Percentiles rank a stretch among this genome's conserved stretches.
Evolutionary conservation across 108 stramenopile species (phyloP).

Genomic region (Cyclotella sp.): DNA sequence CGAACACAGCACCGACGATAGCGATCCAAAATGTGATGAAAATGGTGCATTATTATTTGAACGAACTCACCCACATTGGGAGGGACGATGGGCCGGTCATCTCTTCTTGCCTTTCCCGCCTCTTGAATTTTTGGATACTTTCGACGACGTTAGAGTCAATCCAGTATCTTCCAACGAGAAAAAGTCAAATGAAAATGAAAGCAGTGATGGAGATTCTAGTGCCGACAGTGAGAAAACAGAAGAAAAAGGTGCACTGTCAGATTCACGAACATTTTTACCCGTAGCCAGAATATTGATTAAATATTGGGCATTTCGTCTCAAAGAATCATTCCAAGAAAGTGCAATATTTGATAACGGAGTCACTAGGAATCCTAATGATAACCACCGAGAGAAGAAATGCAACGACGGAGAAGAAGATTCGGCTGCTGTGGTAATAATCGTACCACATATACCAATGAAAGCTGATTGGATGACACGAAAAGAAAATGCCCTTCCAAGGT

Average conservation of each 20-base stretch:
- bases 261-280: constrained; percentile 1
- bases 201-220: constrained; percentile 11
- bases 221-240: constrained; percentile 18
- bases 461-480: background rate
- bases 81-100: constrained; percentile 49
- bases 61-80: constrained; percentile 47
- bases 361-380: background rate
- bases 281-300: background rate
- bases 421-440: constrained; percentile 15
- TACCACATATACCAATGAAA: constrained; percentile 47
- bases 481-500: background rate
- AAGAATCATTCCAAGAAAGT: background rate
- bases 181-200: constrained; percentile 2
- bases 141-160: background rate
- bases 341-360: background rate
- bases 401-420: constrained; percentile 1
- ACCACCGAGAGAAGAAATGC: background rate
- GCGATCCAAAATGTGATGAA: background rate
- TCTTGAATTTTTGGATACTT: constrained; percentile 16
- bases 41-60: constrained; percentile 18
- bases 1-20: background rate
- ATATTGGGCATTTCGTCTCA: constrained; percentile 9
- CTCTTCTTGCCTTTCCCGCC: constrained; percentile 37
- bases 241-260: background rate
- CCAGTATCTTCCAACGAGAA: background rate